Evolutionary conservation across 1,139 yeast genomes (phyloP), one percentile per base, ranked within the genome.

Genomic region (Yueomyces sp.): DNA sequence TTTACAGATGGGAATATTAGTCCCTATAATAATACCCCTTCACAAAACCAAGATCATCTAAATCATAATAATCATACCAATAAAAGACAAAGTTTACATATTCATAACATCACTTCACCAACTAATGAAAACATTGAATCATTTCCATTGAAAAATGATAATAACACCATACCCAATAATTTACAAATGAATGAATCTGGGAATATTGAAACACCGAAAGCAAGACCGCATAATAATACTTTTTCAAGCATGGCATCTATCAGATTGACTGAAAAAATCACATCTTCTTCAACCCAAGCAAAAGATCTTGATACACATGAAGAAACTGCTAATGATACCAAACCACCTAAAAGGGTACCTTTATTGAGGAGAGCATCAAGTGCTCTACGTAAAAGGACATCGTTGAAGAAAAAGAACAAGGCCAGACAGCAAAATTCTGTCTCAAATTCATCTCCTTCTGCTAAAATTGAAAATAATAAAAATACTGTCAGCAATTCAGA

Each of bases 331-430:
- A 34, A 33, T 19, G 30, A 34, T 28, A 27, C 37, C 11, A 27
- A 19, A 26, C 7, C 34, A 9, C 27, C 46, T 25, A 54, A 51
- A 42, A 52, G 50, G 41, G 40, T 49, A 4, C 60, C 60, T 8
- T 44, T 59, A 30, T 43, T 59, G 26, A 52, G 55, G 41, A 53
- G 62, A 38, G 63, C 63, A 0, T 59, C 64, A 1, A 57, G 58
- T 41, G 55, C 58, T 4, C 44, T 59, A 12, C 40, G 58, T 29
- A 47, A 61, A 36, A 58, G 55, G 41, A 47, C 54, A 2, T 56
- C 63, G 3, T 32, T 50, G n/a, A 48, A 46, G 33, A 44, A 39
- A 27, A 12, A 30, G 29, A 29, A 33, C 9, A 41, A 32, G 25
- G 37, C 19, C 4, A 31, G 26, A 12, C 25, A 26, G 19, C 31